Evolutionary conservation across 2,329 filamentous ascomycete genomes (phyloP).

Genomic region (Aspergillus oerlinghausenensis): DNA sequence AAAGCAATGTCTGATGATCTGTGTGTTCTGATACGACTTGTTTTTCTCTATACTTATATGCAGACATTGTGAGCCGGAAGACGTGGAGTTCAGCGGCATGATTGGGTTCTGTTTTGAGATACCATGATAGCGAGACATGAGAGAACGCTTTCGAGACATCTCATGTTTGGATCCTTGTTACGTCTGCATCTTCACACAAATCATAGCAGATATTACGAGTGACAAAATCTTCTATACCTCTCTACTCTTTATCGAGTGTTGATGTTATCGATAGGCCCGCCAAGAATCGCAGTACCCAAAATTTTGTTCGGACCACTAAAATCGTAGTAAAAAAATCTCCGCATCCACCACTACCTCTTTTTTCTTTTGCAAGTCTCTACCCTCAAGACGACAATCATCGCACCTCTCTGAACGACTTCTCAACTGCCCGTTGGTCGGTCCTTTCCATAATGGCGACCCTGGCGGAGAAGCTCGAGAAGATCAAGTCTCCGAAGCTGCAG

Average conservation of each 20-base stretch:
- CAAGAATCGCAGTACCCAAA: slow-evolving; percentile 28
- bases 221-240: neutral
- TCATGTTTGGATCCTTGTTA: neutral
- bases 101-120: neutral
- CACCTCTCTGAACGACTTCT: slow-evolving; percentile 16
- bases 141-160: neutral
- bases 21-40: slow-evolving; percentile 9
- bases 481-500: slow-evolving; percentile 92
- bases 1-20: slow-evolving; percentile 15
- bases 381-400: slow-evolving; percentile 9
- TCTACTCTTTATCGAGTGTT: neutral
- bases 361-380: slow-evolving; percentile 22
- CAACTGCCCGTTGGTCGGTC: slow-evolving; percentile 22
- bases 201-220: neutral
- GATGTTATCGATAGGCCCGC: slow-evolving; percentile 24
- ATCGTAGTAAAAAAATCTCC: slow-evolving; percentile 20
- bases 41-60: neutral
- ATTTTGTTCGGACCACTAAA: slow-evolving; percentile 19
- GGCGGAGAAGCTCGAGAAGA: slow-evolving; percentile 92
- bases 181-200: neutral
- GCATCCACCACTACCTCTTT: slow-evolving; percentile 20
- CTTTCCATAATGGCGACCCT: slow-evolving; percentile 55
- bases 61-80: neutral
- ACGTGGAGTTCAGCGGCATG: neutral
- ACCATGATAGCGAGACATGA: neutral